A percentile compares a stretch with the other conserved stretches of the same genome.
Evolutionary conservation across 805 yeast genomes (phyloP).

Genomic region (Hanseniaspora meyeri): DNA sequence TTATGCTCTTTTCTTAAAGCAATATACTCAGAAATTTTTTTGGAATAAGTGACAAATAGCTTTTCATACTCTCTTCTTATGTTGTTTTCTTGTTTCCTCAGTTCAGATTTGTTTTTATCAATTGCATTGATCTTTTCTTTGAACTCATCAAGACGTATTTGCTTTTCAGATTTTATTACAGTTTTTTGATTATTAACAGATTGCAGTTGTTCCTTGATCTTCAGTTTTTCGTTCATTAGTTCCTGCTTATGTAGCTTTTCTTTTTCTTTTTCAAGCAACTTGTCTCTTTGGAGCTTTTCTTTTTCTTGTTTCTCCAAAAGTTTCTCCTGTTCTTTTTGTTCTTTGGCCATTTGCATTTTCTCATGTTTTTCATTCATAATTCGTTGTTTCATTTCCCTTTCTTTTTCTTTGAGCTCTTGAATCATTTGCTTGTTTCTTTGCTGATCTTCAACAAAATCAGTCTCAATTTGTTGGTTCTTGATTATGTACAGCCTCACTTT

Average conservation of each 20-base stretch:
- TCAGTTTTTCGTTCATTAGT: constrained; percentile 7
- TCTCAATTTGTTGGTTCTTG: constrained; percentile 50
- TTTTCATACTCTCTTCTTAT: constrained; percentile 16
- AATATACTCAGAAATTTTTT: background rate
- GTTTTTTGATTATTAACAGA: constrained; percentile 11
- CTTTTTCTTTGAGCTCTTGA: background rate
- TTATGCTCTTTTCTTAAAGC: background rate
- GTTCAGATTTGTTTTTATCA: constrained; percentile 24
- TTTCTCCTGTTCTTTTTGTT: constrained; percentile 18
- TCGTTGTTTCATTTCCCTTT: constrained; percentile 14
- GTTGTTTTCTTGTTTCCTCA: constrained; percentile 24
- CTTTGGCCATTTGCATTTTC: constrained; percentile 17
- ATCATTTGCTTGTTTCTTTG: background rate
- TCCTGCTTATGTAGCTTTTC: constrained; percentile 11
- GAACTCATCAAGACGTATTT: constrained; percentile 9
- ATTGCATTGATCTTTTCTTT: constrained; percentile 18
- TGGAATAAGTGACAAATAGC: background rate
- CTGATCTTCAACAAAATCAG: constrained; percentile 28
- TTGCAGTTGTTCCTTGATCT: constrained; percentile 7
- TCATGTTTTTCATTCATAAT: constrained; percentile 21
- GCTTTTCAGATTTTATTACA: constrained; percentile 4
- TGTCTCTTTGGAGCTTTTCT: constrained; percentile 17
- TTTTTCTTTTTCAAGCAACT: constrained; percentile 13
- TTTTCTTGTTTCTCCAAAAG: constrained; percentile 20
- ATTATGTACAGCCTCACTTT: constrained; percentile 69